Percentiles rank a stretch among this genome's conserved stretches.
Conservation (phyloP, 1,284 basidiomycete species). For the Naganishia sp. region DNA sequence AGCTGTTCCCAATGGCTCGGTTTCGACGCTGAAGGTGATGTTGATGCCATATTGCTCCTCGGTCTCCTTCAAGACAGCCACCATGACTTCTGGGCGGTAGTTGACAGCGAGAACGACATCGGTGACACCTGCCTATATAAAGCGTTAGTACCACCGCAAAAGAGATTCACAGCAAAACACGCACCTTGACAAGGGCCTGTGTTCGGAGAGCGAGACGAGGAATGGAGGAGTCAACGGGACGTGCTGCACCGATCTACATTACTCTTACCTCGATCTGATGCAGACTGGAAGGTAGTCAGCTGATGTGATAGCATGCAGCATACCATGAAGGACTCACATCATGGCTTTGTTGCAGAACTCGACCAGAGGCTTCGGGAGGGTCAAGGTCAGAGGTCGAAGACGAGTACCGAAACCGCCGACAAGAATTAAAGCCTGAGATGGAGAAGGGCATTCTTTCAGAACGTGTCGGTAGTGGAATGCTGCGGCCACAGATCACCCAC, state of each 20-base stretch:
- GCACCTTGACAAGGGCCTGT: conserved; percentile 57
- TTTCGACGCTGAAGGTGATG: conserved; percentile 60
- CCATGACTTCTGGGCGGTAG: conserved; percentile 60
- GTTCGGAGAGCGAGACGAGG: background rate
- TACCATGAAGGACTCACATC: conserved; percentile 45
- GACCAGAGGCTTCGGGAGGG: conserved; percentile 59
- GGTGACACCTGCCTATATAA: conserved; percentile 57
- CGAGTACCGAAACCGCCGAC: conserved; percentile 59
- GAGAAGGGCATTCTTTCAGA: too few species aligned
- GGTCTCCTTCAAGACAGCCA: conserved; percentile 58
- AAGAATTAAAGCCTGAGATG: conserved; percentile 54
- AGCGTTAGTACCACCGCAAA: conserved; percentile 14
- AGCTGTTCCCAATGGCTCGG: conserved; percentile 60
- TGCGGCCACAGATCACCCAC: background rate
- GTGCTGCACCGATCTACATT: background rate
- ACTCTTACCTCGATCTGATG: conserved; percentile 56
- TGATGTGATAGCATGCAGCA: background rate
- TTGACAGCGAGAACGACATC: conserved; percentile 61
- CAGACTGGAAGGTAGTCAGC: conserved; percentile 44
- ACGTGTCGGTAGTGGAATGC: too few species aligned
- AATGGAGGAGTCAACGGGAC: background rate
- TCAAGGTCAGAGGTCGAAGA: conserved; percentile 58
- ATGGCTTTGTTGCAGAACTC: conserved; percentile 59
- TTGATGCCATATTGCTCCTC: conserved; percentile 60
- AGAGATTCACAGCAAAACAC: conserved; percentile 26